Evolutionary conservation across 164 flowering plant species (phyloP).

Genomic region (Protea cynaroides): DNA sequence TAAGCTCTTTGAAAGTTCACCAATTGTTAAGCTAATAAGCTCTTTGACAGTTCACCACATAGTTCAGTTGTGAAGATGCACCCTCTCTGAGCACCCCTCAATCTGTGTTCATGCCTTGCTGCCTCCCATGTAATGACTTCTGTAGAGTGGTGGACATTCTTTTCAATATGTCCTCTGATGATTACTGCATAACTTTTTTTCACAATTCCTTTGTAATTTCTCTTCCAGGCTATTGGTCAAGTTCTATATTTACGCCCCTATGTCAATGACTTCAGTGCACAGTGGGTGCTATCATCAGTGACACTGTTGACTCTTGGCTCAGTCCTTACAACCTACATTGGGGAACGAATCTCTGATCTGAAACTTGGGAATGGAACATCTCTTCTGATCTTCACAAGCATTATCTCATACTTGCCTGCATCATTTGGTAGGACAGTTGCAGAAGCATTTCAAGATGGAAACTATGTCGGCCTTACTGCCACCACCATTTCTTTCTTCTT

Average conservation of each 20-base stretch:
- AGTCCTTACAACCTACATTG: constrained; percentile 85
- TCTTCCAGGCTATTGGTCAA: constrained; percentile 91
- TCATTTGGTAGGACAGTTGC: constrained; percentile 91
- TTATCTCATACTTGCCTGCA: constrained; percentile 96
- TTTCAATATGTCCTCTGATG: neutral
- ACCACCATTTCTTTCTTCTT: constrained; percentile 68
- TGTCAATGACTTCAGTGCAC: constrained; percentile 84
- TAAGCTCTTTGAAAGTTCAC: too few relatives aligned
- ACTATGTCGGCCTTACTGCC: constrained; percentile 69
- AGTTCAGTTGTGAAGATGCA: too few relatives aligned
- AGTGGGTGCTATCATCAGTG: constrained; percentile 88
- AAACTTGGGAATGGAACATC: constrained; percentile 99
- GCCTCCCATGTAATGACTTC: neutral
- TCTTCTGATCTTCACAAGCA: constrained; percentile 90
- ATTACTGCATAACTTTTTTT: neutral
- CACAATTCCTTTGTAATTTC: neutral
- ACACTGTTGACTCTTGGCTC: constrained; percentile 84
- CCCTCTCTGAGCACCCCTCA: neutral
- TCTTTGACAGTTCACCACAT: too few relatives aligned
- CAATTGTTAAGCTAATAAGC: too few relatives aligned
- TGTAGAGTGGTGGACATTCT: neutral
- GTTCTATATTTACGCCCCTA: constrained; percentile 89
- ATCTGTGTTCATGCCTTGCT: neutral
- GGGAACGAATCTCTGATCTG: constrained; percentile 86
- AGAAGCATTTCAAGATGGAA: constrained; percentile 86